Evolutionary conservation across 2,329 filamentous ascomycete species (phyloP), one percentile per base, ranked within the genome.

Genomic region (Fusarium concolor): DNA sequence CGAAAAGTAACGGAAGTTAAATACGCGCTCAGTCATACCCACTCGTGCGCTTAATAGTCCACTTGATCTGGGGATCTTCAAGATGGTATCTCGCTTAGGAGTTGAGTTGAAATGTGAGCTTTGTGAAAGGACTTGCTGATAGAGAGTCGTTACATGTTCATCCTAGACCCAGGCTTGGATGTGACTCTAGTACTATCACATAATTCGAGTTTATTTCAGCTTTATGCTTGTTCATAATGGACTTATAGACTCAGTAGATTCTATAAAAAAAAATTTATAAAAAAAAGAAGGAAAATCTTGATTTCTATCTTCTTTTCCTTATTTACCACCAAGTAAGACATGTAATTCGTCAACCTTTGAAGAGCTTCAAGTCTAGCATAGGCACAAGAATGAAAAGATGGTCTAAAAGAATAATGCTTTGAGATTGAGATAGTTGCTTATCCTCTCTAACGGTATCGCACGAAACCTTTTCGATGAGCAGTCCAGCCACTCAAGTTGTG

Each of bases 121-220:
- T 14, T 17, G 24, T 37, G n/a, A 44, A 28, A 24, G 49, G 37
- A 39, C 20, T 31, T 15, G 12, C 43, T 41, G 22, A 17, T 15
- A 18, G n/a, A 38, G n/a, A 42, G 20, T 28, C 22, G 28, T 22
- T 33, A 18, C 24, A 41, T 31, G 17, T 17, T 31, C 28, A 56
- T 47, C 57, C 41, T 31, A 62, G 42, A 62, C 18, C 57, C 49
- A 56, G 56, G 24, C 46, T 62, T 35, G 35, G 56, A 55, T 62
- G 56, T 33, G 49, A 31, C 42, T 37, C 17, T 26, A 24, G 22
- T 28, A 35, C 17, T n/a, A n/a, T 26, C 15, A 20, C 18, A 31
- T 31, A 54, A 17, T 43, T 22, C 17, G 15, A 51, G 18, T 38
- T 44, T 26, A 2, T 18, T 17, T 10, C 15, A 17, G n/a, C 5